Conservation (phyloP, 139 green algal species). For the Diplosphaera chodatii region DNA sequence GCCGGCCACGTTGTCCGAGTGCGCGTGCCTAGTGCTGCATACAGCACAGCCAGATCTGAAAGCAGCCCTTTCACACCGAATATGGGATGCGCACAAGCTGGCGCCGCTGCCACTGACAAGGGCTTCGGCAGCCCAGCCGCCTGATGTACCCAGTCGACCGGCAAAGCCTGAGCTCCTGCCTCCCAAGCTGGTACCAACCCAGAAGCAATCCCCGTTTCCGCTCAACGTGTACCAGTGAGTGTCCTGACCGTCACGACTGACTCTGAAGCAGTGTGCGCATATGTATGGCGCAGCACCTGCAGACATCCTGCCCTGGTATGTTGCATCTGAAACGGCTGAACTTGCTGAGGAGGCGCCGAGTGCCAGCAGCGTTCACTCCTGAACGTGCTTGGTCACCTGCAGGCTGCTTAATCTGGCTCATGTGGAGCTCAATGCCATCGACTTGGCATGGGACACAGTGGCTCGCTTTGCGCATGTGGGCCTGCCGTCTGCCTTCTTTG, state of each 20-base stretch:
- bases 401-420: slow-evolving; percentile 70
- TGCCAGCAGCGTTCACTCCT: too few species aligned
- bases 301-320: too few species aligned
- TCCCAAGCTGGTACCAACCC: slow-evolving; percentile 23
- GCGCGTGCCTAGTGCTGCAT: slow-evolving; percentile 33
- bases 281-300: too few species aligned
- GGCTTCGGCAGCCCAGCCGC: slow-evolving; percentile 4
- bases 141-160: slow-evolving; percentile 38
- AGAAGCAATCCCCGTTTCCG: slow-evolving; percentile 31
- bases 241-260: neutral
- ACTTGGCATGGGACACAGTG: slow-evolving; percentile 82
- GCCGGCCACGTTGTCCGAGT: slow-evolving; percentile 17
- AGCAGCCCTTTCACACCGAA: slow-evolving; percentile 45
- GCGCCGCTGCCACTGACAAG: slow-evolving; percentile 33
- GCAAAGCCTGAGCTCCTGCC: slow-evolving; percentile 41
- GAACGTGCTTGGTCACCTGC: neutral
- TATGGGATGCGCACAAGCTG: slow-evolving; percentile 40
- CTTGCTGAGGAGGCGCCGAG: too few species aligned
- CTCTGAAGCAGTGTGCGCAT: too few species aligned
- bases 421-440: slow-evolving; percentile 82
- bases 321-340: too few species aligned
- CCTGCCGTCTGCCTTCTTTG: slow-evolving; percentile 52
- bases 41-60: slow-evolving; percentile 50
- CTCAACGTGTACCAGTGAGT: slow-evolving; percentile 46
- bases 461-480: slow-evolving; percentile 47